Evolutionary conservation across 78 protist species (phyloP), one percentile per base, ranked within the genome.

Genomic region (Dictyostelium firmibasis): DNA sequence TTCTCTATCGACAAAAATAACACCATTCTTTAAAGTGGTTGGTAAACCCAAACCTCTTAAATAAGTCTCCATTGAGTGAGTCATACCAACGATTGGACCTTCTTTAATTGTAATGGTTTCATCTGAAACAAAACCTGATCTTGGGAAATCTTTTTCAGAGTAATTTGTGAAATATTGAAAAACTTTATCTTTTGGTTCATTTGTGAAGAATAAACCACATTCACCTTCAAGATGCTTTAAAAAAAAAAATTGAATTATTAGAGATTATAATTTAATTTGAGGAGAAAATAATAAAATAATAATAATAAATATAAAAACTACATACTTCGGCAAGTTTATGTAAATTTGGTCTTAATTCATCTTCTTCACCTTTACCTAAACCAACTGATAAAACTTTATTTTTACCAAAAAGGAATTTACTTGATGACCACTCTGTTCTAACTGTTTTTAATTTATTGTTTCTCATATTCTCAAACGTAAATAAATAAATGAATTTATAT

Each of bases 131-230:
- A 57, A 62, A 13, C 99, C 99, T 16, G 98, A 50, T 81, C 98
- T 92, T 23, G 99, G 99, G 64, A 62, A 98, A 69, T 98, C 99
- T 10, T 3, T 18, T 44, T 84, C 95, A 0, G 7, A 43, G 76
- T 62, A 91, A 11, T 9, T 38, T 9, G 50, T 23, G 33, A 97
- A 97, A 83, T 83, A 96, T 33, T 89, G 79, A 27, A 89, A 31
- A 62, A 89, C 94, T 25, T 83, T 78, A 31, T 83, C 96, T 44
- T 76, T 92, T n/a, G 92, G 25, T 79, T 78, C 36, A 91, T 97
- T 97, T 23, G 99, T 97, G 81, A 98, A 96, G 43, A 98, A 86
- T 70, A 98, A 83, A 1, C 98, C 99, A 60, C 96, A 91, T 62
- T 96, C 81, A 29, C 99, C 98, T 27, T 20, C 41, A 2, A 93